phyloP scores from a whole-genome alignment of 257 asterid genomes.

The Solanum chilense region DNA sequence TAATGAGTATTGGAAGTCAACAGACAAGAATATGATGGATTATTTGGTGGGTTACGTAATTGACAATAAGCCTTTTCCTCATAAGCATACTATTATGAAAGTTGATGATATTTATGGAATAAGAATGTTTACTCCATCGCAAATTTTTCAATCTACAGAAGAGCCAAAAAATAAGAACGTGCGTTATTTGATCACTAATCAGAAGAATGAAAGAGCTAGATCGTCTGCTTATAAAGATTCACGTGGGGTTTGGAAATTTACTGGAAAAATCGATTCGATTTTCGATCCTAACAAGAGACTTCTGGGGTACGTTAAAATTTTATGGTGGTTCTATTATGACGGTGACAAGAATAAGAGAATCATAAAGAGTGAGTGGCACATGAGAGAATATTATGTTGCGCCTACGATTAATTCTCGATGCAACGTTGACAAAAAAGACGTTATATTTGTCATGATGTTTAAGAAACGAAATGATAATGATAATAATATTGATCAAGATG shows the following conservation, averaged over 20 bases:
- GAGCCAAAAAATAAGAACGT: background rate
- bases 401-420: background rate
- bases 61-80: background rate
- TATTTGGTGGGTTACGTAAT: background rate
- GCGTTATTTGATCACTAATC: no score
- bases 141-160: background rate
- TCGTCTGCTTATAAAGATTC: no score
- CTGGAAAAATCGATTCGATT: background rate
- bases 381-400: background rate
- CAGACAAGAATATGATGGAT: background rate
- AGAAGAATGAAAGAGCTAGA: no score
- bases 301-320: background rate
- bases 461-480: no score
- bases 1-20: background rate
- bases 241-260: no score
- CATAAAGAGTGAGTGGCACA: background rate
- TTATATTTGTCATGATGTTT: background rate
- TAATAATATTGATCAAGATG: background rate
- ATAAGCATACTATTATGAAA: background rate
- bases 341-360: background rate
- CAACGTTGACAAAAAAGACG: background rate
- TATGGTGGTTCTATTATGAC: background rate
- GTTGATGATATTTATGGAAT: background rate
- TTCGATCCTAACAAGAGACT: background rate
- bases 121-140: background rate